Conservation (phyloP, 345 rosid genomes). For the Lepidium didymum region DNA sequence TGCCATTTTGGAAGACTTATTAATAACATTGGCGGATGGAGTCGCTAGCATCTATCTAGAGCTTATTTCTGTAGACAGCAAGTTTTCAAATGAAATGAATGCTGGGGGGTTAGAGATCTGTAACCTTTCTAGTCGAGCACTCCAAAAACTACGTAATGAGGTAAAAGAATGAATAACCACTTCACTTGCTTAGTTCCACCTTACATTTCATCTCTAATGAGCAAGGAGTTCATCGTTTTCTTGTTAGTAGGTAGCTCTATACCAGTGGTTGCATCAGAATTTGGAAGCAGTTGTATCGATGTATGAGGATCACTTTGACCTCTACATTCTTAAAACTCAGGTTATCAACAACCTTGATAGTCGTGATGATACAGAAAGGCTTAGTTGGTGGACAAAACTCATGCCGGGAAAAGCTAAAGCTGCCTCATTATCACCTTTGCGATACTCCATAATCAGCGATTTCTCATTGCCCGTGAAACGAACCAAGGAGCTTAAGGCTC, state of each 20-base stretch:
- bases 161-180: constrained; percentile 23
- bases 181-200: background rate
- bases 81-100: constrained; percentile 52
- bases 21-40: constrained; percentile 78
- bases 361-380: constrained; percentile 31
- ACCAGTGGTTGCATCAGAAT: constrained; percentile 87
- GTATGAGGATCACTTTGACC: constrained; percentile 92
- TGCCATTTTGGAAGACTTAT: constrained; percentile 81
- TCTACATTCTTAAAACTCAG: constrained; percentile 48
- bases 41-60: constrained; percentile 76
- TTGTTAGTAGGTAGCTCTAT: constrained; percentile 62
- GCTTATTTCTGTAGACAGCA: constrained; percentile 88
- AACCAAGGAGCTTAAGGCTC: constrained; percentile 77
- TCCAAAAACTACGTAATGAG: constrained; percentile 87
- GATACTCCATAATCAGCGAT: constrained; percentile 39
- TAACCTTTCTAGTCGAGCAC: constrained; percentile 73
- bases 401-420: constrained; percentile 32
- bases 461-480: constrained; percentile 67
- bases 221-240: background rate
- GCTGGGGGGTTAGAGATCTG: constrained; percentile 50
- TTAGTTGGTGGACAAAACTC: constrained; percentile 66
- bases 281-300: constrained; percentile 78
- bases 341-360: constrained; percentile 33
- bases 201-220: background rate
- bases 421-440: constrained; percentile 29